Conservation (phyloP, 2,329 filamentous ascomycete genomes). For the Neocucurbitaria cava region DNA sequence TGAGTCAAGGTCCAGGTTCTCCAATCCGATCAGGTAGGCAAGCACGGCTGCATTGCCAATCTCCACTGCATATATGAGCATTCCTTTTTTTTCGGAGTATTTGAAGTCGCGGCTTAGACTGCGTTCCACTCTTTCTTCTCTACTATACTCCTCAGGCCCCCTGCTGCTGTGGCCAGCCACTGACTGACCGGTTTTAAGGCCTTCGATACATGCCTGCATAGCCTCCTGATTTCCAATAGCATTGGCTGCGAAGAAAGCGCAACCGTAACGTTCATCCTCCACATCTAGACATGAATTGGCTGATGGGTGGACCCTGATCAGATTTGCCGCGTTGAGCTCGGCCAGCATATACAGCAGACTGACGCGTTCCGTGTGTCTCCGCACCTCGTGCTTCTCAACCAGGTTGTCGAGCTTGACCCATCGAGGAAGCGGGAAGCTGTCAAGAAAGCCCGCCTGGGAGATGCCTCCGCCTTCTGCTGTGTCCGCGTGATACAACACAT, state of each 20-base stretch:
- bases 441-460: slow-evolving; percentile 20
- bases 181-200: not conserved
- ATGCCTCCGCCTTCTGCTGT: slow-evolving; percentile 36
- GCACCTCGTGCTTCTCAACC: slow-evolving; percentile 35
- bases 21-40: not conserved
- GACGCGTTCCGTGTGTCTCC: slow-evolving; percentile 17
- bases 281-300: not conserved
- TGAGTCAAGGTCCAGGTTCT: not conserved
- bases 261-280: not conserved
- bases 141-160: no score
- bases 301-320: slow-evolving; percentile 25
- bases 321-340: slow-evolving; percentile 27
- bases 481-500: slow-evolving; percentile 54
- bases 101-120: no score
- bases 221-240: not conserved
- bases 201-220: not conserved
- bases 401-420: slow-evolving; percentile 46
- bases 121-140: no score
- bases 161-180: no score
- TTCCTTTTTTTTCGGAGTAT: not conserved
- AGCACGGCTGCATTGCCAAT: not conserved
- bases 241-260: not conserved
- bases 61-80: not conserved
- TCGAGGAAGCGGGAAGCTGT: slow-evolving; percentile 28
- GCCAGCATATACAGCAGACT: slow-evolving; percentile 28